Evolutionary conservation across 768 basidiomycete species (phyloP), one percentile per base, ranked within the genome.

Genomic region (Vararia minispora): DNA sequence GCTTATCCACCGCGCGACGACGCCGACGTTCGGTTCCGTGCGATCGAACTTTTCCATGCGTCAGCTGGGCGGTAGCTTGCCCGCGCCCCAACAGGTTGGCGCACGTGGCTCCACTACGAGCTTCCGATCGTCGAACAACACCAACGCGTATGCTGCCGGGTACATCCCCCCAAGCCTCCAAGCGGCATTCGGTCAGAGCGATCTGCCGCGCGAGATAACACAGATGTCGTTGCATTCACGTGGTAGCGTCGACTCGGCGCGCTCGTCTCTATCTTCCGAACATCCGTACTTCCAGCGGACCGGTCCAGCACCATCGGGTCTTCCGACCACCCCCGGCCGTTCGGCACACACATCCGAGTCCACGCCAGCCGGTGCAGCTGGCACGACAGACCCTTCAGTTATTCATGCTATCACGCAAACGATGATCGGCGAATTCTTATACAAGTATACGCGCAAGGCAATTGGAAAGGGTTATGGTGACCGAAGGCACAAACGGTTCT

Each of bases 381-480:
- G 45, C 31, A 62, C 79, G 14, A 95, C 94, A 20, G 94, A 99
- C 53, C 92, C 91, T 3, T 62, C 69, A 2, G 64, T 95, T 52
- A 95, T 98, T 48, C 94, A 97, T 55, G 84, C 92, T 1, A 97
- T 98, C 50, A 99, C 95, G 12, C 94, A 98, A 67, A 95, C 92
- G 17, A 99, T 99, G 95, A 98, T 98, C 48, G 94, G 95, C 35
- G 94, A 98, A 66, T 97, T 91, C 62, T 59, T 99, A 64, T 88
- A 86, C 72, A 98, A 98, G 68, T 97, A 99, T 61, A 97, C 94
- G 7, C 72, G 94, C 36, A 73, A 76, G 41, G 63, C 85, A 13
- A 76, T 98, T 52, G 89, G 91, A 17, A 92, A 86, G 59, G 91
- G 89, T 10, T 74, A 90, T 55, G 87, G 87, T 16, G 83, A 89